Conservation (phyloP, 2,329 filamentous ascomycete genomes). For the Clarireedia paspali region DNA sequence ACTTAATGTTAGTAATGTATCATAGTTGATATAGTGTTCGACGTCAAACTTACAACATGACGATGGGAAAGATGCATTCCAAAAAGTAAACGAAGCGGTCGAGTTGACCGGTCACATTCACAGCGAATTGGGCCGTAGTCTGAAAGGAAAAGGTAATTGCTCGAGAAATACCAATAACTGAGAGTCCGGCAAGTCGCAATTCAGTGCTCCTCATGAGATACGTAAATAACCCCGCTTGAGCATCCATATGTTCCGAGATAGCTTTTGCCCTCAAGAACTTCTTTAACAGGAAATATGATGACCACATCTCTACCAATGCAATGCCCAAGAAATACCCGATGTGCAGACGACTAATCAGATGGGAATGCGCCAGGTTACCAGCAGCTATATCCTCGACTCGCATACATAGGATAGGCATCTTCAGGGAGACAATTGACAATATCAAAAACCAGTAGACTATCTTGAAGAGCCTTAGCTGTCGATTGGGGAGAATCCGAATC, state of each 20-base stretch:
- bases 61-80: constrained; percentile 36
- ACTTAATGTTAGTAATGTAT: neutral
- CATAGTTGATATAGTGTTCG: no score
- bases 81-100: constrained; percentile 36
- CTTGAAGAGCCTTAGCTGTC: constrained; percentile 37
- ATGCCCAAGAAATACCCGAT: constrained; percentile 37
- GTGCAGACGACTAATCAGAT: constrained; percentile 32
- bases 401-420: constrained; percentile 33
- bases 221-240: constrained; percentile 30
- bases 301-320: constrained; percentile 33
- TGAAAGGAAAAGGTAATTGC: constrained; percentile 37
- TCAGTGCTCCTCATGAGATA: constrained; percentile 37
- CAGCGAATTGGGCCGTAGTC: constrained; percentile 31
- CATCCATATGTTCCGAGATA: constrained; percentile 27
- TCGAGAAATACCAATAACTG: constrained; percentile 33
- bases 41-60: constrained; percentile 32
- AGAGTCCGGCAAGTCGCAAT: constrained; percentile 33
- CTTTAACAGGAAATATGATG: constrained; percentile 34
- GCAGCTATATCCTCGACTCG: constrained; percentile 28
- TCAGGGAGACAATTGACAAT: constrained; percentile 41
- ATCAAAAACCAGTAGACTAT: constrained; percentile 51
- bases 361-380: constrained; percentile 10
- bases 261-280: constrained; percentile 32
- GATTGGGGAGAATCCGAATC: constrained; percentile 40
- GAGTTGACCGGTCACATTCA: constrained; percentile 31